Conservation (phyloP, 257 asterid genomes). For the Asclepias syriaca region DNA sequence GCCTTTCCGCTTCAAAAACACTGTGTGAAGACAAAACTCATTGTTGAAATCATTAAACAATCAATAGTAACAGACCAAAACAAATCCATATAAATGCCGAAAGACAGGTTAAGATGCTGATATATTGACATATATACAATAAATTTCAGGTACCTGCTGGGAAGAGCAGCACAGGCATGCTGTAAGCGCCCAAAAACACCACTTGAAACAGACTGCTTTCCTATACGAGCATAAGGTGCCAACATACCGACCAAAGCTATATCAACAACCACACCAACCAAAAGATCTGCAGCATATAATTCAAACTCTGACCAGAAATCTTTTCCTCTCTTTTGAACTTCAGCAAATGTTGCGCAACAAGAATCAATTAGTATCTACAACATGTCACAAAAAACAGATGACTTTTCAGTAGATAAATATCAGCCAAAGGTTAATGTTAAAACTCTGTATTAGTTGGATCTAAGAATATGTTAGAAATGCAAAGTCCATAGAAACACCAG, state of each 20-base stretch:
- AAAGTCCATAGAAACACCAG: background rate
- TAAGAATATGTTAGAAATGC: background rate
- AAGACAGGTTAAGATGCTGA: background rate
- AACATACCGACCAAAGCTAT: slow-evolving; percentile 90
- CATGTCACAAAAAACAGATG: slow-evolving; percentile 4
- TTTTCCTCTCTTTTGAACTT: slow-evolving; percentile 89
- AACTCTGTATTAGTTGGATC: background rate
- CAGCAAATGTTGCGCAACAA: slow-evolving; percentile 97
- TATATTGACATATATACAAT: background rate
- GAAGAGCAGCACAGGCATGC: slow-evolving; percentile 63
- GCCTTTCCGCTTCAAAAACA: slow-evolving; percentile 91
- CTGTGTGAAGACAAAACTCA: slow-evolving; percentile 33
- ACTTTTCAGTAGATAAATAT: background rate
- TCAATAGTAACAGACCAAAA: slow-evolving; percentile 6
- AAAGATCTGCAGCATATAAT: slow-evolving; percentile 85
- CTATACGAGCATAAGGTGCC: slow-evolving; percentile 91
- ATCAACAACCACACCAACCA: slow-evolving; percentile 91
- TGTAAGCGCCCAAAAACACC: slow-evolving; percentile 58
- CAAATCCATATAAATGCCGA: background rate
- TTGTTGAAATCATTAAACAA: slow-evolving; percentile 4
- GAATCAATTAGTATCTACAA: slow-evolving; percentile 83
- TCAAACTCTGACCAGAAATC: slow-evolving; percentile 98
- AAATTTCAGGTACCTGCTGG: slow-evolving; percentile 59
- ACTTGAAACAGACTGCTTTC: slow-evolving; percentile 56
- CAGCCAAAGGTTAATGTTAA: background rate